Conservation (phyloP, 495 filamentous ascomycete genomes). For the Evansstolkia leycettana region DNA sequence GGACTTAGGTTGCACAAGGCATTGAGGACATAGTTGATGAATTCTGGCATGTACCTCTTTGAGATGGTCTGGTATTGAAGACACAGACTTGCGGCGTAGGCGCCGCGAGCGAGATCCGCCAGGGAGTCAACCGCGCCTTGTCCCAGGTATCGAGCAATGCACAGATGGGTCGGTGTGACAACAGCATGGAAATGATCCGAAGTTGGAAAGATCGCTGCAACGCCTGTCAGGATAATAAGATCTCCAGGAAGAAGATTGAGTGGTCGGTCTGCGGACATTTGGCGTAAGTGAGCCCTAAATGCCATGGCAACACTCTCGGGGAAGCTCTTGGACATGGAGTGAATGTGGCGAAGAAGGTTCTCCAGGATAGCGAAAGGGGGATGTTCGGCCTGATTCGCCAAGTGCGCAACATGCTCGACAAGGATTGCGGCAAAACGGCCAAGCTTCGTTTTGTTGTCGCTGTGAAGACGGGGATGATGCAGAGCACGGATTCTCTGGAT, state of each 20-base stretch:
- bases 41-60: constrained; percentile 78
- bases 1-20: constrained; percentile 59
- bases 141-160: constrained; percentile 68
- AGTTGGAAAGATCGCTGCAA: constrained; percentile 79
- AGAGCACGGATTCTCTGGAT: constrained; percentile 79
- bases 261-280: constrained; percentile 47
- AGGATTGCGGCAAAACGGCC: constrained; percentile 60
- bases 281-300: constrained; percentile 60
- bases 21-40: constrained; percentile 69
- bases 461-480: constrained; percentile 76
- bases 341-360: constrained; percentile 62
- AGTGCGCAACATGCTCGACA: constrained; percentile 63
- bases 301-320: constrained; percentile 61
- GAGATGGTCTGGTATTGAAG: constrained; percentile 70
- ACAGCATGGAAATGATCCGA: constrained; percentile 95
- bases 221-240: constrained; percentile 66
- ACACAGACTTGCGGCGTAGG: constrained; percentile 64
- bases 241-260: constrained; percentile 58
- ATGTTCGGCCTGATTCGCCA: constrained; percentile 38
- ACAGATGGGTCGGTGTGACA: constrained; percentile 74
- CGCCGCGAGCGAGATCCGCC: constrained; percentile 55
- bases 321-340: constrained; percentile 76
- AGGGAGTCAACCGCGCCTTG: constrained; percentile 54
- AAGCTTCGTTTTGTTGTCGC: constrained; percentile 75
- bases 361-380: constrained; percentile 52